These are phyloP conservation scores for Orbilia javanica DNA, from an alignment of 2,329 filamentous ascomycete species.

Conservation along the genomic window DNA sequence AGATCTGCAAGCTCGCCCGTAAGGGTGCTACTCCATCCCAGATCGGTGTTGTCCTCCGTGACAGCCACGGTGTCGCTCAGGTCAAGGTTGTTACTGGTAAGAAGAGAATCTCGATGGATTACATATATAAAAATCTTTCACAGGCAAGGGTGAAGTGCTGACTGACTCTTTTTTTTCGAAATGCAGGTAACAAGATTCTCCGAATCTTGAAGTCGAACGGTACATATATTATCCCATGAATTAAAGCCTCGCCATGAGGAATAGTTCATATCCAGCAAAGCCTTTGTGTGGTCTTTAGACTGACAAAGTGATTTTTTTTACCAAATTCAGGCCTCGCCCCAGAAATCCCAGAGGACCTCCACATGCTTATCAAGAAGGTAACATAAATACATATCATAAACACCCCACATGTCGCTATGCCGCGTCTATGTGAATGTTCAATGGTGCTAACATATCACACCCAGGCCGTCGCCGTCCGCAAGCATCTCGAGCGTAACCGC, in stretches of 20 bases:
- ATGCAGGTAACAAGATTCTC: constrained; percentile 96
- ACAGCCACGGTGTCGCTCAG: constrained; percentile 97
- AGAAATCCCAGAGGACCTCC: constrained; percentile 98
- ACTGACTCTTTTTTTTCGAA: constrained; percentile 4
- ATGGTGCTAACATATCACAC: constrained; percentile 57
- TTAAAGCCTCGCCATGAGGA: not conserved
- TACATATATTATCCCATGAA: constrained; percentile 73
- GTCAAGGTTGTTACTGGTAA: constrained; percentile 97
- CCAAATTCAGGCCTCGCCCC: constrained; percentile 88
- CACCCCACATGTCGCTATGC: not conserved
- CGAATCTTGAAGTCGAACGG: constrained; percentile 97
- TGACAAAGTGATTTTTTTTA: constrained; percentile 86
- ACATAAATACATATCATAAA: constrained; percentile 59
- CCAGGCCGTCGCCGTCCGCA: constrained; percentile 96
- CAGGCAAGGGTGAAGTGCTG: constrained; percentile 14
- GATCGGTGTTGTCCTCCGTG: constrained; percentile 98
- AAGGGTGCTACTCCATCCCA: constrained; percentile 99
- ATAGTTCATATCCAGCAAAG: constrained; percentile 67
- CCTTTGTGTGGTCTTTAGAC: constrained; percentile 89
- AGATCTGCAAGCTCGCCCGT: constrained; percentile 98
- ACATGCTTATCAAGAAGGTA: constrained; percentile 99
- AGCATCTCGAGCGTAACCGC: constrained; percentile 99
- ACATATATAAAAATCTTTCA: too few species aligned
- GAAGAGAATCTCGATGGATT: constrained; percentile 63
- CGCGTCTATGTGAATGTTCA: not conserved